Base-by-base conservation (phyloP, 1,284 basidiomycete species). In the Ustilago hordei region DNA sequence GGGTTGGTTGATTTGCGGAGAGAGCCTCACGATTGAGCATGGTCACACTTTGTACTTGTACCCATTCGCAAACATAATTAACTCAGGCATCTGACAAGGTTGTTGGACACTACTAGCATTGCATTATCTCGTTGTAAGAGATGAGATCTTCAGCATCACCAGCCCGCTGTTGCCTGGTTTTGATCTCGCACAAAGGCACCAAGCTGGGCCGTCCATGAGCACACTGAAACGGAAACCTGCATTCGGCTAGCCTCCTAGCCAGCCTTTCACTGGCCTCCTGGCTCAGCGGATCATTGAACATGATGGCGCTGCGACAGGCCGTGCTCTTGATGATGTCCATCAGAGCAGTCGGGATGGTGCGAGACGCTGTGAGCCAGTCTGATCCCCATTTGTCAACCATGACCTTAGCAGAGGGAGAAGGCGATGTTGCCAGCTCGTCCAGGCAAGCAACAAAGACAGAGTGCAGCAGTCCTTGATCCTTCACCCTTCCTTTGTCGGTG, bases 201-300 rank as follows among this genome's bases (percentile, higher is more conserved):
- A 77, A 23, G 17, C 48, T 69, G 6, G 70, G 70, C 73, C 87
- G 60, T 0, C 95, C 95, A 86, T 98, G 95, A 13, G 95, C 95
- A 87, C 95, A 98, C 82, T 93, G 92, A 86, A 97, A 98, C 1
- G 95, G 95, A 81, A 93, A 92, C 6, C 89, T 89, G 1, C 94
- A 93, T 69, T 89, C 84, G 2, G 91, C 89, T 28, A 98, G 88
- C 75, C 91, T 89, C 8, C 83, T 79, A 45, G 98, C 88, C 53
- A 98, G 89, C 45, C 89, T 88, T 75, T 89, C 85, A 84, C 93
- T 93, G 82, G 95, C 93, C 36, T 89, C 88, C 5, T 87, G 67
- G 15, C 88, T 90, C 60, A 98, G 88, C 1, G 88, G 73, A 84
- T 98, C 95, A 79, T 95, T 95, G 89, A 98, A 98, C 95, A 98